These are phyloP conservation scores for Flaveria linearis DNA, from an alignment of 129 eudicot genomes.

Conservation along the genomic window DNA sequence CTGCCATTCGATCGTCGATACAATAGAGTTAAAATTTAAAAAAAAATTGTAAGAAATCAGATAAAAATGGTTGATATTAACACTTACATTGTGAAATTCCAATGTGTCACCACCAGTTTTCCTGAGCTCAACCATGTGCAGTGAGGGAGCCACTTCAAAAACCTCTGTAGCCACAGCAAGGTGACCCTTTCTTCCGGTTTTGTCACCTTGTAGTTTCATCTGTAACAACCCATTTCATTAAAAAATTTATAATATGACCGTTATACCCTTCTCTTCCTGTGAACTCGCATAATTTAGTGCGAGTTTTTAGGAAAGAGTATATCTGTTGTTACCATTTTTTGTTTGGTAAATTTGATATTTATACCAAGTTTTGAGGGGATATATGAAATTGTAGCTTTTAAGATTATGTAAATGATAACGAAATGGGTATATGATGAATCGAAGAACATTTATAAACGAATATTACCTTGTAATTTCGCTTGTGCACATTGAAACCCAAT, in stretches of 20 bases:
- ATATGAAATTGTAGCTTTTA: background rate
- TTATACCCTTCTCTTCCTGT: background rate
- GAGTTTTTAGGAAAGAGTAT: background rate
- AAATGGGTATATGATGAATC: background rate
- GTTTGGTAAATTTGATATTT: background rate
- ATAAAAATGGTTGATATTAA: background rate
- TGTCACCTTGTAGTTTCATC: conserved; percentile 92
- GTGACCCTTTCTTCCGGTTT: conserved; percentile 90
- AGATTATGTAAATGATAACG: background rate
- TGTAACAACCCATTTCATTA: conserved; percentile 28
- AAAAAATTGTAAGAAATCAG: background rate
- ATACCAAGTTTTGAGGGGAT: background rate
- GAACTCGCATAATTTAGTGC: background rate
- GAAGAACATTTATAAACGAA: background rate
- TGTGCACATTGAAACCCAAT: conserved; percentile 82
- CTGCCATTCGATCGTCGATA: conserved; percentile 39
- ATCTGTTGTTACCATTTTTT: background rate
- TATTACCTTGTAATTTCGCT: conserved; percentile 62
- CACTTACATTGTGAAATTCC: conserved; percentile 80
- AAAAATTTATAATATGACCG: background rate
- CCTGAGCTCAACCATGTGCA: conserved; percentile 90
- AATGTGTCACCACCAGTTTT: conserved; percentile 91
- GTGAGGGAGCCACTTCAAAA: conserved; percentile 88
- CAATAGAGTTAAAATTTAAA: background rate
- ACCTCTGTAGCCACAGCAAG: conserved; percentile 98